Evolutionary conservation across 2,329 filamentous ascomycete genomes (phyloP), one percentile per base, ranked within the genome.

Genomic region (Venturia pyrina): DNA sequence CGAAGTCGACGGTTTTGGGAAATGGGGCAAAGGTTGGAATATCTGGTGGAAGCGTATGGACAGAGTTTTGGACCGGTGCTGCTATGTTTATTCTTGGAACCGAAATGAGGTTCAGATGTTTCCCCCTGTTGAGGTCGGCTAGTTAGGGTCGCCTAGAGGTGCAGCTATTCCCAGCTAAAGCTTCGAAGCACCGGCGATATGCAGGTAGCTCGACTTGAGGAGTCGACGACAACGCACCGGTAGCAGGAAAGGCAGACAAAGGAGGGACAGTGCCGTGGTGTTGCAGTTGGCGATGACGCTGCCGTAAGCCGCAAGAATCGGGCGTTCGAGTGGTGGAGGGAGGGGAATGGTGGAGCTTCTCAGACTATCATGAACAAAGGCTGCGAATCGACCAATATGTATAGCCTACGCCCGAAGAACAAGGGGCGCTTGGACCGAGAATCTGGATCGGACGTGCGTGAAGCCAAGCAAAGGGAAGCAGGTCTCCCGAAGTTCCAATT

Each of bases 391-490:
- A 43, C 24, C 60, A 44, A 34, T 62, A 48, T 44, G 34, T 48
- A 53, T 41, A 24, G 41, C 5, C 2, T 48, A 50, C 62, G 44
- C 44, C 44, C 15, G 24, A 34, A 21, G 24, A 48, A 44, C 41
- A 48, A 62, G 60, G 43, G 60, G 60, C 60, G 60, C 60, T 44
- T 40, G 40, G 60, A 5, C 60, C 60, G 60, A 41, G 60, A 28
- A 48, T n/a, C 46, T 53, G 41, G 62, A 48, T 64, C 41, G 43
- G 62, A 64, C 60, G 43, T 46, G 60, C 40, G 37, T 28, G 40
- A 44, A 62, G 60, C 60, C 43, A 62, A 46, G 43, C 37, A 62
- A 44, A 46, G 60, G 59, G 34, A 48, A 56, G 50, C 50, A 56
- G 24, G 50, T 56, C 24, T 61, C 59, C 59, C 19, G 41, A 8